A percentile compares a stretch with the other conserved stretches of the same genome.
phyloP scores from a whole-genome alignment of 129 eudicot genomes.

The Pittosporum tobira region DNA sequence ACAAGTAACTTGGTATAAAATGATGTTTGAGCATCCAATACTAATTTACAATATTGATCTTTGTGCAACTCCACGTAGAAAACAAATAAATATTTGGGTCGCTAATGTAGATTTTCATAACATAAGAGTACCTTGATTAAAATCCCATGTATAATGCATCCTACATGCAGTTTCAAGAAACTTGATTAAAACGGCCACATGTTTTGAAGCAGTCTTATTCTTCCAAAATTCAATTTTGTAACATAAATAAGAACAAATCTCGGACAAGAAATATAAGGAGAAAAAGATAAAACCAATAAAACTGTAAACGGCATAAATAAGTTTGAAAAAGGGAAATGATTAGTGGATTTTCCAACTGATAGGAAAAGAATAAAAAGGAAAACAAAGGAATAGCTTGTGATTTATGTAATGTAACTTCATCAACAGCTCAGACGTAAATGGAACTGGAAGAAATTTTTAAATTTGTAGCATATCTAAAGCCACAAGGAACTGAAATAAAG shows the following conservation, averaged over 20 bases:
- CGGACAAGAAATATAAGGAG: conserved; percentile 7
- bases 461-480: conserved; percentile 29
- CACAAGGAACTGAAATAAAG: conserved; percentile 37
- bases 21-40: no score
- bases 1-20: no score
- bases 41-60: no score
- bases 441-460: conserved; percentile 23
- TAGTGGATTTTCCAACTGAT: neutral
- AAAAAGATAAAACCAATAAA: conserved; percentile 4
- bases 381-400: conserved; percentile 11
- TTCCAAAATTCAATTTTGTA: conserved; percentile 6
- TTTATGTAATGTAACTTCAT: conserved; percentile 33
- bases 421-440: conserved; percentile 21
- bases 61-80: no score
- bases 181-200: conserved; percentile 7
- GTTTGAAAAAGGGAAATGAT: conserved; percentile 1
- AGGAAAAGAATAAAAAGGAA: conserved; percentile 12
- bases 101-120: no score
- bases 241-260: neutral
- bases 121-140: neutral
- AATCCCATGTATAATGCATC: conserved; percentile 1
- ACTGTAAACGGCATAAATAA: conserved; percentile 11
- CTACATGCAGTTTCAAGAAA: conserved; percentile 13
- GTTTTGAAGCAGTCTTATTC: conserved; percentile 13
- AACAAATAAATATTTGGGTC: no score